These are phyloP conservation scores for Fraxinus paxiana DNA, from an alignment of 305 asterid species.

Conservation along the genomic window DNA sequence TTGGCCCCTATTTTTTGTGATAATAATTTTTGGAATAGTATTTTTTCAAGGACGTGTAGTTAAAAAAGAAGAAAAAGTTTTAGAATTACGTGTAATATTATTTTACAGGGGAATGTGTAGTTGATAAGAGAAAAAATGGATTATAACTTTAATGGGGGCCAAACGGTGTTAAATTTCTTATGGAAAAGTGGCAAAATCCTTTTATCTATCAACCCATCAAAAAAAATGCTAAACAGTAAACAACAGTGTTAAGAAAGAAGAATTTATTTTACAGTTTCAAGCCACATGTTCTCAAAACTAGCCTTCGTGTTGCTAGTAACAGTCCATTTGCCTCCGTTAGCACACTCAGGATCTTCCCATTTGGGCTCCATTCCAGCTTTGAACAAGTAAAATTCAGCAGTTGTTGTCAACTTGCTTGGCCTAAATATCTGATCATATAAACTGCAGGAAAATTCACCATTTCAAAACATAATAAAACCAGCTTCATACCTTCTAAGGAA, in stretches of 20 bases:
- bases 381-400: conserved; percentile 88
- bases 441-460: conserved; percentile 42
- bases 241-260: conserved; percentile 8
- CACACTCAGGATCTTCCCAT: conserved; percentile 99
- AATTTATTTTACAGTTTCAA: conserved; percentile 64
- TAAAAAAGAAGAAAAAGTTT: too few species aligned
- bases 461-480: conserved; percentile 23
- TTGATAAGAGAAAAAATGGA: too few species aligned
- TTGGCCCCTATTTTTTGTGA: too few species aligned
- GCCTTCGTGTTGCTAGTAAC: conserved; percentile 47
- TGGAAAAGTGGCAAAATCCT: too few species aligned
- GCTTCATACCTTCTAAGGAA: not conserved
- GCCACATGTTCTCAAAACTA: conserved; percentile 77
- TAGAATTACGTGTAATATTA: too few species aligned
- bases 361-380: conserved; percentile 92
- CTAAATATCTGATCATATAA: conserved; percentile 70
- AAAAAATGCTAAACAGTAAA: not conserved
- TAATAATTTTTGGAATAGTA: too few species aligned
- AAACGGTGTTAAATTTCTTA: too few species aligned
- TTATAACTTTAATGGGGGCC: too few species aligned
- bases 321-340: conserved; percentile 95
- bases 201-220: not conserved
- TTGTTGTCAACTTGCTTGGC: conserved; percentile 71
- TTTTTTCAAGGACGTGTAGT: too few species aligned
- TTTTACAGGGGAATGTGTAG: too few species aligned